phyloP scores from a whole-genome alignment of 148 eudicot genomes.

The Rhododendron ferrugineum region DNA sequence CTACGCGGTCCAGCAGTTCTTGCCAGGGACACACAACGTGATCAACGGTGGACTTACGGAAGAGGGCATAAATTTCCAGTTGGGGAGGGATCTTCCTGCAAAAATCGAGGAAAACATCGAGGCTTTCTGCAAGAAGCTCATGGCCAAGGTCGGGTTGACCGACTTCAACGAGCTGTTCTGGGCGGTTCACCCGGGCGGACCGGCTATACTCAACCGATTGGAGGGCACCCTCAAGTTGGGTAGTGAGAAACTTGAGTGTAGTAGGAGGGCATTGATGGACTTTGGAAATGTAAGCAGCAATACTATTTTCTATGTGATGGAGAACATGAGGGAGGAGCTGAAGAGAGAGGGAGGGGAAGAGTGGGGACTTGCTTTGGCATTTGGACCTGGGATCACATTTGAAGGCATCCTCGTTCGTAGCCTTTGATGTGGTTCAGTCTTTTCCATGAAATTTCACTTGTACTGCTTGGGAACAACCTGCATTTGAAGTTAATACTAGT shows the following conservation, averaged over 20 bases:
- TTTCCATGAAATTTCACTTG: background rate
- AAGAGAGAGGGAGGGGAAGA: conserved; percentile 37
- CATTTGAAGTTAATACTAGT: background rate
- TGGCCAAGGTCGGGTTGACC: conserved; percentile 27
- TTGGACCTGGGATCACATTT: conserved; percentile 80
- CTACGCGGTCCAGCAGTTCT: conserved; percentile 55
- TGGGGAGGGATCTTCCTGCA: conserved; percentile 61
- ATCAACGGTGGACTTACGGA: conserved; percentile 55
- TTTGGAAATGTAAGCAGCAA: conserved; percentile 81
- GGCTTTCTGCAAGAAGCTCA: conserved; percentile 60
- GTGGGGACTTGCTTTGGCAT: conserved; percentile 83
- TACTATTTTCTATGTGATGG: conserved; percentile 72
- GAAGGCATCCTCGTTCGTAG: conserved; percentile 77
- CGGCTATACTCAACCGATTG: conserved; percentile 59
- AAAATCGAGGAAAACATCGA: conserved; percentile 70
- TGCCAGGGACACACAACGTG: conserved; percentile 61
- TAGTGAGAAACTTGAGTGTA: conserved; percentile 47
- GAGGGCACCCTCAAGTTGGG: conserved; percentile 36
- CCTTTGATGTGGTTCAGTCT: conserved; percentile 16
- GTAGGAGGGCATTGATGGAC: conserved; percentile 70
- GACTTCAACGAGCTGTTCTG: conserved; percentile 61
- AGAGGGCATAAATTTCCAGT: conserved; percentile 67
- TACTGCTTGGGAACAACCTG: background rate
- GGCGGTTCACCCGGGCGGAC: conserved; percentile 83
- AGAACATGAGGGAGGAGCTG: conserved; percentile 58